These are phyloP conservation scores for Hortiboletus flavorubellus DNA, from an alignment of 768 basidiomycete genomes.

Conservation along the genomic window DNA sequence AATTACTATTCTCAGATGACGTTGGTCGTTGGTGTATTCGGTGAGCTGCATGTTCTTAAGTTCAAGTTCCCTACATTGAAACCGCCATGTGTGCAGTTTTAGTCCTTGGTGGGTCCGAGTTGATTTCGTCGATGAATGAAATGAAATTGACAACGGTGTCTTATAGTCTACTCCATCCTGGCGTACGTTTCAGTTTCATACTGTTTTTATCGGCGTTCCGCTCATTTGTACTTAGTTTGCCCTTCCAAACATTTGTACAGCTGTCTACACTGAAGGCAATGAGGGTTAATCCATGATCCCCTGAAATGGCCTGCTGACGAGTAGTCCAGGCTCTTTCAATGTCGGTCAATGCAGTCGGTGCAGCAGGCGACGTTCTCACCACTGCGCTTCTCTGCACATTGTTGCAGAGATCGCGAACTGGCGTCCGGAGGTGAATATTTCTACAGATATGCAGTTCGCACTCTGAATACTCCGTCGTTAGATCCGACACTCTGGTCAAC, in stretches of 20 bases:
- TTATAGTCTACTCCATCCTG: neutral
- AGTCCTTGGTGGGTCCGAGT: conserved; percentile 29
- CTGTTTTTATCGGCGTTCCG: neutral
- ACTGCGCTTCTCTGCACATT: conserved; percentile 46
- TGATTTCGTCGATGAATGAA: neutral
- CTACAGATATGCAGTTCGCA: neutral
- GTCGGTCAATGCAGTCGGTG: conserved; percentile 54
- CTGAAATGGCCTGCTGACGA: neutral
- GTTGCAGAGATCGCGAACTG: conserved; percentile 47
- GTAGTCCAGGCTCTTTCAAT: conserved; percentile 39
- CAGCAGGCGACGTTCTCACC: conserved; percentile 50
- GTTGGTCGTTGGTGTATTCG: conserved; percentile 40
- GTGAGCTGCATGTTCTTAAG: conserved; percentile 9
- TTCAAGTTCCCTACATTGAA: neutral
- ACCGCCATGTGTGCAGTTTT: conserved; percentile 16
- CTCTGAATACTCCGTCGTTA: conserved; percentile 3
- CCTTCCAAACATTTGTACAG: conserved; percentile 42
- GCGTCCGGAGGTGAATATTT: conserved; percentile 47
- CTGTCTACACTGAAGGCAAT: conserved; percentile 44
- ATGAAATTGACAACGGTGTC: neutral
- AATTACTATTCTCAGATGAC: neutral
- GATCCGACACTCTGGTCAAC: conserved; percentile 56
- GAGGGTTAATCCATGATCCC: neutral
- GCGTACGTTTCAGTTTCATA: conserved; percentile 1
- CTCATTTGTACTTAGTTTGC: conserved; percentile 36